Conservation (phyloP, 352 stramenopile species). For the Pythium rishiriense region DNA sequence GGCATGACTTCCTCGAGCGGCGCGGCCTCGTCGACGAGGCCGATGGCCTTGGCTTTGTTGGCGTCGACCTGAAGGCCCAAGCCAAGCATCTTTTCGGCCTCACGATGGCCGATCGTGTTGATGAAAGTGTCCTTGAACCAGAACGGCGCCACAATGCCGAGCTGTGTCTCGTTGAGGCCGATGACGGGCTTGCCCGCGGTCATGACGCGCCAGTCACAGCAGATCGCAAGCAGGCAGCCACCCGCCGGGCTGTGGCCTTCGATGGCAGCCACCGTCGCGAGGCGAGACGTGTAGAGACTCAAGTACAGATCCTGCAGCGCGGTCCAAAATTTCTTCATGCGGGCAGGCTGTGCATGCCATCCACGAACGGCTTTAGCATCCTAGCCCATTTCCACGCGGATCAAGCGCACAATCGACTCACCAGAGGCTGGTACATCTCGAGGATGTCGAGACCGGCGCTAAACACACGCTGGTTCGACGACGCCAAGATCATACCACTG, state of each 20-base stretch:
- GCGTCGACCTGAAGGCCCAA: slow-evolving; percentile 80
- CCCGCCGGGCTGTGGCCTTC: slow-evolving; percentile 92
- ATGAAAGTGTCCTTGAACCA: slow-evolving; percentile 78
- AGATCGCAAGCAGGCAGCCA: slow-evolving; percentile 93
- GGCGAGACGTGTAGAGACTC: slow-evolving; percentile 90
- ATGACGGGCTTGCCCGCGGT: slow-evolving; percentile 86
- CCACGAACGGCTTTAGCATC: neutral
- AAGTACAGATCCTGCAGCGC: slow-evolving; percentile 92
- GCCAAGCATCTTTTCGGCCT: slow-evolving; percentile 86
- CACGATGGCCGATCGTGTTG: slow-evolving; percentile 81
- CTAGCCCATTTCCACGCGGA: neutral
- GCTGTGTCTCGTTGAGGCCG: slow-evolving; percentile 93
- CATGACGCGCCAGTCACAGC: slow-evolving; percentile 95
- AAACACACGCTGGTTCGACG: slow-evolving; percentile 85
- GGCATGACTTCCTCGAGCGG: slow-evolving; percentile 75
- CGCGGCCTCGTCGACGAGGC: slow-evolving; percentile 76
- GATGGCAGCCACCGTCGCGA: slow-evolving; percentile 89
- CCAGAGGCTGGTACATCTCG: slow-evolving; percentile 91
- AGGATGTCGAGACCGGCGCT: slow-evolving; percentile 91
- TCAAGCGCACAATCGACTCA: slow-evolving; percentile 5
- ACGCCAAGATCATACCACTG: slow-evolving; percentile 78
- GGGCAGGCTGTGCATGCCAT: slow-evolving; percentile 24
- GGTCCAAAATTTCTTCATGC: slow-evolving; percentile 89
- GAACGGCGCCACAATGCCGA: slow-evolving; percentile 89
- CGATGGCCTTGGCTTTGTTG: slow-evolving; percentile 69